Conservation (phyloP, 2,329 filamentous ascomycete genomes). For the Exserohilum rostratum region DNA sequence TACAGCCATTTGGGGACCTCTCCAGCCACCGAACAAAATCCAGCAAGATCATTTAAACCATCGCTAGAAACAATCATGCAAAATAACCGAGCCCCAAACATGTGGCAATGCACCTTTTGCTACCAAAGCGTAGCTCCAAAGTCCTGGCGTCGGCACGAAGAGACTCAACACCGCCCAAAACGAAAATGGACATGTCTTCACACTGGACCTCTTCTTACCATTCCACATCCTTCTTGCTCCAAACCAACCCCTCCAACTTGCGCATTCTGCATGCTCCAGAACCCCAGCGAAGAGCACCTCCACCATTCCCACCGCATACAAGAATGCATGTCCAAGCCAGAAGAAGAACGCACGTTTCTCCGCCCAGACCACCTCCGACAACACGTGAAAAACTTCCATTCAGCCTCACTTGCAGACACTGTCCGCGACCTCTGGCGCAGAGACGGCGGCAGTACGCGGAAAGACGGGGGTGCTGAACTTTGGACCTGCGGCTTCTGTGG, state of each 20-base stretch:
- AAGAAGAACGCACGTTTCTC: constrained; percentile 39
- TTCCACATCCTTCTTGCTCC: neutral
- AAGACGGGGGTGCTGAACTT: constrained; percentile 17
- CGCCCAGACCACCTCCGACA: constrained; percentile 44
- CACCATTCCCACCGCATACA: constrained; percentile 33
- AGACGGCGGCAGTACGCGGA: constrained; percentile 13
- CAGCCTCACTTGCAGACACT: constrained; percentile 26
- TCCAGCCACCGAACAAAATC: constrained; percentile 16
- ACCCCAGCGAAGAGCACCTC: constrained; percentile 42
- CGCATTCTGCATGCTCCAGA: constrained; percentile 36
- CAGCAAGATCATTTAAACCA: neutral
- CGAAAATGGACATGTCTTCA: constrained; percentile 44
- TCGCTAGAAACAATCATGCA: neutral
- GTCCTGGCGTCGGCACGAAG: constrained; percentile 47
- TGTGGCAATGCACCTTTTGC: constrained; percentile 47
- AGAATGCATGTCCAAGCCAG: constrained; percentile 37
- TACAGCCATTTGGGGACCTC: constrained; percentile 32
- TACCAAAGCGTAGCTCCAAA: constrained; percentile 35
- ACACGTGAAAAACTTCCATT: constrained; percentile 44
- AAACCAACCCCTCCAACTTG: constrained; percentile 18
- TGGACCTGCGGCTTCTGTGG: constrained; percentile 45
- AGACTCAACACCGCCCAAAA: constrained; percentile 45
- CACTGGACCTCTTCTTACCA: constrained; percentile 23
- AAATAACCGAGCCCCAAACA: constrained; percentile 20
- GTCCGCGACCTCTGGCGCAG: constrained; percentile 39